Evolutionary conservation across 768 basidiomycete genomes (phyloP), one percentile per base, ranked within the genome.

Genomic region (Tephrocybe rancida): DNA sequence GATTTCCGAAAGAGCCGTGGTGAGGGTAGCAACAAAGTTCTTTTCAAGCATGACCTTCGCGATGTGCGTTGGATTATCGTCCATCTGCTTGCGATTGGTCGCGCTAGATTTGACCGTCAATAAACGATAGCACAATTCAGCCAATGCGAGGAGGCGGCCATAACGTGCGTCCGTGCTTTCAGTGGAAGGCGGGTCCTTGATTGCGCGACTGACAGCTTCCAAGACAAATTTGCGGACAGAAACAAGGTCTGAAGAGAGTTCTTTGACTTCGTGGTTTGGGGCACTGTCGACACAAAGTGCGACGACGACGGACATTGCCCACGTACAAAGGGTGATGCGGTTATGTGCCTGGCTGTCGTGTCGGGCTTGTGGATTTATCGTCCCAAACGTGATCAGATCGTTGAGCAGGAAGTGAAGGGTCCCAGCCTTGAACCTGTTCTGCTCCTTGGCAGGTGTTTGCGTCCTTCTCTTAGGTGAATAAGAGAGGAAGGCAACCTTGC

Each of bases 21-120:
- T 98, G 30, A 99, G 74, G 1, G 88, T 86, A 3, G 89, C 81
- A 14, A 98, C 97, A 58, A 92, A 95, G 65, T 92, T 92, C 76
- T 98, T 98, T 78, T 99, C 97, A 46, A 99, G 73, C 97, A 99
- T 99, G 57, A 95, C 82, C 74, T 98, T 98, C 19, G 96, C 94
- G 48, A 98, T 82, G 56, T 97, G 95, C 7, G 95, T 88, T 3
- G 88, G 88, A n/a, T 80, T 80, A 45, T 94, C 96, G 42, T 85
- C 85, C 52, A 80, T 77, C 35, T 78, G 74, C 58, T 80, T 84
- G 41, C 85, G 75, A 49, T 83, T 79, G 30, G 73, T 68, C 5
- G 74, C 74, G 54, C 82, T 87, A 69, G 88, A 85, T 25, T 88
- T 84, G 21, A 90, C 87, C 1, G 87, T 90, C 51, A 99, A 77